Base-by-base conservation (phyloP, 345 rosid species). In the Citrus australasica region DNA sequence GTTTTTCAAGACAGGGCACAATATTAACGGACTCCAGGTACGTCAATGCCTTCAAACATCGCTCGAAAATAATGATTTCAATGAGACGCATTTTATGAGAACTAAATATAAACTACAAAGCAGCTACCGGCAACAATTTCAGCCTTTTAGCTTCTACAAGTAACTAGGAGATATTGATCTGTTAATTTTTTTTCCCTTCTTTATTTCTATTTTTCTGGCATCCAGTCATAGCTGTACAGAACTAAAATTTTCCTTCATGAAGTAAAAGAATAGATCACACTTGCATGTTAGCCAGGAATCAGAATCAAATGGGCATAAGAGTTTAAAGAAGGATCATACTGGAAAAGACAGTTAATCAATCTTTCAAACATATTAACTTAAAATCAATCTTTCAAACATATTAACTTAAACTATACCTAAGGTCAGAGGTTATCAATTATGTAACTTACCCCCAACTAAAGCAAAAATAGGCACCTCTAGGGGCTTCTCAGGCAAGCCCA, bases 401-500 rank as follows among this genome's bases (percentile, higher is more conserved):
- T 14, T 28, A 5, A 35, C 25, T 14, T 28, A 2, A 32, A 63
- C 16, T 46, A 46, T 46, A 38, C n/a, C 51, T 9, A 53, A 33
- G 33, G 25, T 33, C 11, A 5, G 33, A 38, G 37, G 27, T 9
- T 55, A 22, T 74, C 2, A 7, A 5, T 35, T 48, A 69, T 55
- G 73, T 27, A 38, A 37, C 79, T 78, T 87, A 93, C 98, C 96
- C 37, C 89, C 67, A 73, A 88, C 90, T 46, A 95, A 77, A 71
- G 93, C 92, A 82, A 89, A 93, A 51, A 88, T 86, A 58, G 97
- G 94, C 75, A 92, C 82, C 87, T 91, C 93, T 0, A 93, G 88
- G 9, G 98, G 94, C 87, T 90, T 95, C 22, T 83, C 81, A n/a
- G 93, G 95, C 84, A 93, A 79, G 27, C 98, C 98, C 67, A 92